Evolutionary conservation across 2,329 filamentous ascomycete species (phyloP), one percentile per base, ranked within the genome.

Genomic region (Lecanicillium sp.): DNA sequence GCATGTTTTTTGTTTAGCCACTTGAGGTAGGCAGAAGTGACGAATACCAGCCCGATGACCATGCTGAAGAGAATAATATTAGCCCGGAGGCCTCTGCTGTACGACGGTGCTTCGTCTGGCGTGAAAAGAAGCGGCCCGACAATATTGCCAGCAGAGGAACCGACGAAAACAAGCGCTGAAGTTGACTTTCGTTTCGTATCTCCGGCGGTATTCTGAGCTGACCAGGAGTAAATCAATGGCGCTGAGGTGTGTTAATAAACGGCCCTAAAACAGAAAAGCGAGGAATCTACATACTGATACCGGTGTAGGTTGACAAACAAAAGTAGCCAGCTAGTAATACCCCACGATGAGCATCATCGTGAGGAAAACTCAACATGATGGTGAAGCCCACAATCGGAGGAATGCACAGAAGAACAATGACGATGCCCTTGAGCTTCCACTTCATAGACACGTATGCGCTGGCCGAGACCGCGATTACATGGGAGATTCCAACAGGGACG

Each of bases 121-220:
- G 75, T 81, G 60, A 83, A 86, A 0, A 86, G 67, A 39, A 81
- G 73, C 0, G 83, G 83, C 0, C 82, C 83, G 19, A 85, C 67
- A 29, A 86, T 78, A 54, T 87, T 86, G 5, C 83, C 83, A 2
- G 75, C 75, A 44, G 77, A 83, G 50, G 81, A 77, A 4, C 81
- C 80, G 39, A 86, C 73, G 56, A 86, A 83, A 1, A 86, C 67
- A 6, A 84, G 69, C 11, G 75, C 81, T 0, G 81, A 84, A 0
- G 77, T 83, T 9, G 77, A 75, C 57, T 85, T 86, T 53, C 79
- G 78, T 63, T 87, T 87, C 0, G 83, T 86, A 57, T 86, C 81
- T 1, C 83, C 83, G 0, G 77, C 83, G 0, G 83, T 83, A 53
- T 84, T 83, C 51, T 79, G 77, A 2, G 75, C 70, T 2, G 75